Percentiles rank a stretch among this genome's conserved stretches.
phyloP scores from a whole-genome alignment of 2,329 filamentous ascomycete species.

The Talaromyces funiculosus region DNA sequence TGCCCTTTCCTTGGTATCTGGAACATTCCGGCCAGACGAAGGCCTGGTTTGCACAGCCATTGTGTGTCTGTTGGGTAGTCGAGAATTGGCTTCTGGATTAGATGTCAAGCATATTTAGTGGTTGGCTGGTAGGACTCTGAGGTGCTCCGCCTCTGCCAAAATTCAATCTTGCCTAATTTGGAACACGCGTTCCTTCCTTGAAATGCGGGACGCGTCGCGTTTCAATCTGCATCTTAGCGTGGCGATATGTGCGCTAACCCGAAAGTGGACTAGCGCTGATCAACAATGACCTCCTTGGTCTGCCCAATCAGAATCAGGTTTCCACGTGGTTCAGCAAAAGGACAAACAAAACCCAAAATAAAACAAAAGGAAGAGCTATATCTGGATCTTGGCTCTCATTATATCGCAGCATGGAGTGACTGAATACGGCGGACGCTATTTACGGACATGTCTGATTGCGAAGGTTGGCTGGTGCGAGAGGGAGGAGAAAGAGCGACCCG shows the following conservation, averaged over 20 bases:
- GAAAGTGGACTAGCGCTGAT: not conserved
- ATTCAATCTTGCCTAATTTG: conserved; percentile 11
- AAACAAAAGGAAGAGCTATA: not conserved
- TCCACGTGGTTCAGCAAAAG: not conserved
- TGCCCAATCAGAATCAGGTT: not conserved
- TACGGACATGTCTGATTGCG: conserved; percentile 17
- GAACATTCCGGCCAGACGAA: conserved; percentile 12
- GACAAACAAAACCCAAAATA: not conserved
- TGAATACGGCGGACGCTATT: not conserved
- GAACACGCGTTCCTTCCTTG: not conserved
- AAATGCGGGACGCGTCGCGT: not conserved
- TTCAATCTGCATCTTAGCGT: not conserved
- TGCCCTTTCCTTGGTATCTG: conserved; percentile 32
- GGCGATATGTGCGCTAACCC: not conserved
- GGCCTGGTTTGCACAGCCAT: not conserved
- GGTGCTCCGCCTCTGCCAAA: not conserved
- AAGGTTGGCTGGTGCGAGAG: conserved; percentile 21
- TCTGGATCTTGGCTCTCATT: not conserved
- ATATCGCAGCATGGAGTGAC: not conserved
- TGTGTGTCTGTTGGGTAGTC: not conserved
- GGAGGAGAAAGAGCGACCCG: conserved; percentile 31
- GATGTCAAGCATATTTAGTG: not conserved
- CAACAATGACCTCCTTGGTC: not conserved
- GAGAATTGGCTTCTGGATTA: not conserved
- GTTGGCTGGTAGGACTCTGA: not conserved